Evolutionary conservation across 257 asterid species (phyloP).

Genomic region (Solanum sejunctum): DNA sequence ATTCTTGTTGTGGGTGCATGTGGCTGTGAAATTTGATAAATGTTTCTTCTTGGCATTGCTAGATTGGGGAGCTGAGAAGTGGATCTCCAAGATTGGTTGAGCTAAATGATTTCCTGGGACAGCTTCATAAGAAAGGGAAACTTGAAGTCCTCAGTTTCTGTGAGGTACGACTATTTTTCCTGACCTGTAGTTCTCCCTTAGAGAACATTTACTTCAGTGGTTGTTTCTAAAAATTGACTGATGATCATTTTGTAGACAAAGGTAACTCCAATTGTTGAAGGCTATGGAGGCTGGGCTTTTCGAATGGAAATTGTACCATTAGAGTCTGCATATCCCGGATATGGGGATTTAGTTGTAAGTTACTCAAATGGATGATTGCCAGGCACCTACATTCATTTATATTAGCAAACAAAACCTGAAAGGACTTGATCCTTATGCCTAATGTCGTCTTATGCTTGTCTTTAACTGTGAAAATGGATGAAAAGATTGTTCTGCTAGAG

Average conservation of each 20-base stretch:
- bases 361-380: background rate
- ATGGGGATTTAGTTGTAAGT: conserved; percentile 91
- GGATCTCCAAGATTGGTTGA: conserved; percentile 93
- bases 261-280: conserved; percentile 96
- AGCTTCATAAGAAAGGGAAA: conserved; percentile 55
- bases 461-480: background rate
- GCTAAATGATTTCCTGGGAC: conserved; percentile 76
- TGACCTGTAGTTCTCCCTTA: background rate
- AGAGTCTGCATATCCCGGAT: conserved; percentile 97
- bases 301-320: conserved; percentile 95
- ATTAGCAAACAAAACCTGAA: background rate
- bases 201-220: background rate
- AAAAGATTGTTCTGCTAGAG: background rate
- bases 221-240: conserved; percentile 1
- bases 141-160: conserved; percentile 95
- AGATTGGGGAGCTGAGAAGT: conserved; percentile 97
- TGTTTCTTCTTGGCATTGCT: conserved; percentile 15
- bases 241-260: conserved; percentile 59
- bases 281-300: conserved; percentile 96
- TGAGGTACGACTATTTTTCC: conserved; percentile 37
- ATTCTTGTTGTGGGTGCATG: background rate
- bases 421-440: background rate
- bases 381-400: background rate
- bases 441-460: background rate
- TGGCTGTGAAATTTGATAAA: background rate